Evolutionary conservation across 202 grass and related monocot genomes (phyloP).

Genomic region (Carex arenaria): DNA sequence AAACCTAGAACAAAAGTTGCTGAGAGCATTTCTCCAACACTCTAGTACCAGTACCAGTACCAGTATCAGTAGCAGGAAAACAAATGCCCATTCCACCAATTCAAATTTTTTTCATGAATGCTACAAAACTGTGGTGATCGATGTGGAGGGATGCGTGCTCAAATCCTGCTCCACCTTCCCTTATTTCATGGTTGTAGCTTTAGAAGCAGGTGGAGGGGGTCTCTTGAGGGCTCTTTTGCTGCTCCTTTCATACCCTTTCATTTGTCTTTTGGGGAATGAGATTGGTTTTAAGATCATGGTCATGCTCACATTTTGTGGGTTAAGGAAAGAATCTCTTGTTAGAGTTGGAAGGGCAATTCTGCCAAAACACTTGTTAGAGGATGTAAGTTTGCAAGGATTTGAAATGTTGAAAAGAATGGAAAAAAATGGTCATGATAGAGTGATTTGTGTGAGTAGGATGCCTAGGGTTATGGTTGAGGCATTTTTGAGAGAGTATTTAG

Average conservation of each 20-base stretch:
- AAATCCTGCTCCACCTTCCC: constrained; percentile 53
- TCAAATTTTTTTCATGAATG: constrained; percentile 9
- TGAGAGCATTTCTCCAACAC: background rate
- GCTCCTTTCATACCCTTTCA: constrained; percentile 50
- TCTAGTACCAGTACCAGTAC: background rate
- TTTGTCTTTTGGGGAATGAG: constrained; percentile 41
- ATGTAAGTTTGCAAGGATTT: constrained; percentile 46
- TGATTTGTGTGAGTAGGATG: constrained; percentile 43
- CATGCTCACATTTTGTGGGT: constrained; percentile 49
- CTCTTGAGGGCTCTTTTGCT: constrained; percentile 65
- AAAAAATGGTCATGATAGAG: constrained; percentile 2
- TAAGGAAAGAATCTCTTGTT: constrained; percentile 35
- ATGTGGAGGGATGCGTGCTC: constrained; percentile 59
- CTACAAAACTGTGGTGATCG: constrained; percentile 35
- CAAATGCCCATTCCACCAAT: constrained; percentile 4
- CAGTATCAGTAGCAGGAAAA: background rate
- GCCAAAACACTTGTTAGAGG: constrained; percentile 61
- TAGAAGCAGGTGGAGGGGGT: constrained; percentile 51
- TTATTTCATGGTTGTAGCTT: constrained; percentile 72
- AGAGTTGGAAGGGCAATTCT: constrained; percentile 33
- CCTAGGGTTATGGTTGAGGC: constrained; percentile 57
- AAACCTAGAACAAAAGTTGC: background rate
- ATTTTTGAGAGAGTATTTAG: constrained; percentile 59
- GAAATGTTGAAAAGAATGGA: constrained; percentile 28
- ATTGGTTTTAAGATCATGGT: constrained; percentile 36